Evolutionary conservation across 169 alveolate species (phyloP).

Genomic region (Cryptosporidium bovis): DNA sequence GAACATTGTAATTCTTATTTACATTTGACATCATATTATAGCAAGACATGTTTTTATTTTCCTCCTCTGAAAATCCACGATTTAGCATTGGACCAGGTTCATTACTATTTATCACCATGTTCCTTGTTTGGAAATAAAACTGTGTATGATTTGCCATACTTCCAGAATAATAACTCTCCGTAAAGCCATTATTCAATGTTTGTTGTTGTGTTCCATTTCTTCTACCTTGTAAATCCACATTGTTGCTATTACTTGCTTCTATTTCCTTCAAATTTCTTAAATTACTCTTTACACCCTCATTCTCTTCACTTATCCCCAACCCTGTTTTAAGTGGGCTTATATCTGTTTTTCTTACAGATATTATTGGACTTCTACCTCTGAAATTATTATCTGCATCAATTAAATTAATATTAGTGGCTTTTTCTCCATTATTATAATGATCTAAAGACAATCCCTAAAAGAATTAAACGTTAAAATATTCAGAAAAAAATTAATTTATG

Average conservation of each 20-base stretch:
- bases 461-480: background rate
- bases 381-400: background rate
- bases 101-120: slow-evolving; percentile 3
- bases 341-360: slow-evolving; percentile 18
- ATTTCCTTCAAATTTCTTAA: background rate
- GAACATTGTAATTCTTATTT: background rate
- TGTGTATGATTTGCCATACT: background rate
- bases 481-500: background rate
- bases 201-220: background rate
- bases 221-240: no score
- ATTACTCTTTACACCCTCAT: background rate
- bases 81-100: slow-evolving; percentile 1
- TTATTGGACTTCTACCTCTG: background rate
- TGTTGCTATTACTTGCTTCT: background rate
- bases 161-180: slow-evolving; percentile 25
- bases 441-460: slow-evolving; percentile 51
- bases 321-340: slow-evolving; percentile 67
- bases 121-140: slow-evolving; percentile 31
- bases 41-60: background rate
- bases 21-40: background rate
- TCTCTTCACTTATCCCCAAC: slow-evolving; percentile 24
- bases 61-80: background rate
- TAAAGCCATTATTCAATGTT: slow-evolving; percentile 14
- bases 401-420: background rate
- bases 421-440: background rate